A percentile compares a stretch with the other conserved stretches of the same genome.
These are phyloP conservation scores for Solanum sejunctum DNA, from an alignment of 257 asterid species.

Conservation along the genomic window DNA sequence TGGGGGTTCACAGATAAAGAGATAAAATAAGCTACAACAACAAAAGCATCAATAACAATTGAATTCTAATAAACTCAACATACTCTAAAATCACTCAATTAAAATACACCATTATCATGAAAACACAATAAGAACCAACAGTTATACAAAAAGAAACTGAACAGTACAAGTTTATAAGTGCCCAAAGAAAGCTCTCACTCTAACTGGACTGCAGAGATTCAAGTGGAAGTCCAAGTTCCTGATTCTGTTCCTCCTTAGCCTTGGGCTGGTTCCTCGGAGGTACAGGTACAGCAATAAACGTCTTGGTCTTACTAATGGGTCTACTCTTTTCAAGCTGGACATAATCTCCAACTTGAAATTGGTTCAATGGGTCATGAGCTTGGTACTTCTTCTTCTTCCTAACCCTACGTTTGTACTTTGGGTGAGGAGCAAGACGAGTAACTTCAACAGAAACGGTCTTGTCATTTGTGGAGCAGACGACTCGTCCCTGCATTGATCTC, in stretches of 20 bases:
- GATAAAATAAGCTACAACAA: background rate
- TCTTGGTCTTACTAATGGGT: slow-evolving; percentile 81
- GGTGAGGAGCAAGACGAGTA: slow-evolving; percentile 77
- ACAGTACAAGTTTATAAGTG: background rate
- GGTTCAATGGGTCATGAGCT: slow-evolving; percentile 82
- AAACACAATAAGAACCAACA: background rate
- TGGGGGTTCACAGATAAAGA: background rate
- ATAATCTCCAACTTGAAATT: slow-evolving; percentile 67
- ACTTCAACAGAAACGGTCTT: slow-evolving; percentile 90
- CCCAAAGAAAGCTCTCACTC: background rate
- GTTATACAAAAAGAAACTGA: background rate
- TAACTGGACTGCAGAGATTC: slow-evolving; percentile 4
- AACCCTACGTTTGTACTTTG: slow-evolving; percentile 90
- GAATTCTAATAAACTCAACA: background rate
- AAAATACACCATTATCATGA: background rate
- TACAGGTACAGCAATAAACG: slow-evolving; percentile 55
- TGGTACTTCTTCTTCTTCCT: slow-evolving; percentile 91
- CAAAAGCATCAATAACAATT: background rate
- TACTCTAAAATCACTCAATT: background rate
- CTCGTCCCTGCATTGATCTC: slow-evolving; percentile 60
- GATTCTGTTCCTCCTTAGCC: slow-evolving; percentile 6
- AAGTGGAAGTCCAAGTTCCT: slow-evolving; percentile 18
- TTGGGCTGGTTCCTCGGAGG: slow-evolving; percentile 18
- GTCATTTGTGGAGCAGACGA: slow-evolving; percentile 71
- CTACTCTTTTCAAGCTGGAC: slow-evolving; percentile 72